A percentile compares a stretch with the other conserved stretches of the same genome.
Evolutionary conservation across 768 basidiomycete species (phyloP).

Genomic region (Macrocybe gigantea): DNA sequence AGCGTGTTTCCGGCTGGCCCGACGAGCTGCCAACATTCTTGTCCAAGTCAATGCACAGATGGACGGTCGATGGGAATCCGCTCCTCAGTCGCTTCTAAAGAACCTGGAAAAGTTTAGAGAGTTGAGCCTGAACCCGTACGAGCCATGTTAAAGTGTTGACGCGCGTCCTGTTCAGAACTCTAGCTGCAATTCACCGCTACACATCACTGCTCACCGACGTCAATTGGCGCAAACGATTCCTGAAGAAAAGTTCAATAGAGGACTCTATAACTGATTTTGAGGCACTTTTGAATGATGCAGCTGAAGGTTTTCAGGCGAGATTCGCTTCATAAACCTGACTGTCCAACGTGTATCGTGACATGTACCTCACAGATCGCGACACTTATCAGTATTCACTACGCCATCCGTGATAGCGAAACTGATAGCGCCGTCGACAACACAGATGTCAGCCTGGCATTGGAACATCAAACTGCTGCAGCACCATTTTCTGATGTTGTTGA

Average conservation of each 20-base stretch:
- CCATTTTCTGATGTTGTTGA: neutral
- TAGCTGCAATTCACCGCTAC: conserved; percentile 5
- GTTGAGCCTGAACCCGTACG: neutral
- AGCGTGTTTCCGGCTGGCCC: conserved; percentile 7
- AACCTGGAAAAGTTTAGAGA: conserved; percentile 10
- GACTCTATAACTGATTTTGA: conserved; percentile 7
- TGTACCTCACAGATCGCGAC: conserved; percentile 4
- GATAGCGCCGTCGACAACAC: neutral
- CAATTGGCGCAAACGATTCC: conserved; percentile 8
- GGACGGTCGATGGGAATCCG: conserved; percentile 8
- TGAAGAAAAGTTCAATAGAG: conserved; percentile 5
- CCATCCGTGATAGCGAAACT: neutral
- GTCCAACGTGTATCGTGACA: neutral
- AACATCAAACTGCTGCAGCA: neutral
- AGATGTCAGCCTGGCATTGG: neutral
- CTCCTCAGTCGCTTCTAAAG: conserved; percentile 4
- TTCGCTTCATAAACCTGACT: neutral
- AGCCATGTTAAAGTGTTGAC: neutral
- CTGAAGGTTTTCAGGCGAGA: conserved; percentile 6
- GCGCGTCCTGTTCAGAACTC: conserved; percentile 1
- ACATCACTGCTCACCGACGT: conserved; percentile 3
- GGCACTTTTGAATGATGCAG: conserved; percentile 5
- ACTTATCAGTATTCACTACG: conserved; percentile 10
- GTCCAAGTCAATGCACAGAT: conserved; percentile 7
- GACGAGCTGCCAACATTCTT: conserved; percentile 3